phyloP scores from a whole-genome alignment of 768 basidiomycete genomes.

The Termitomyces sp. region DNA sequence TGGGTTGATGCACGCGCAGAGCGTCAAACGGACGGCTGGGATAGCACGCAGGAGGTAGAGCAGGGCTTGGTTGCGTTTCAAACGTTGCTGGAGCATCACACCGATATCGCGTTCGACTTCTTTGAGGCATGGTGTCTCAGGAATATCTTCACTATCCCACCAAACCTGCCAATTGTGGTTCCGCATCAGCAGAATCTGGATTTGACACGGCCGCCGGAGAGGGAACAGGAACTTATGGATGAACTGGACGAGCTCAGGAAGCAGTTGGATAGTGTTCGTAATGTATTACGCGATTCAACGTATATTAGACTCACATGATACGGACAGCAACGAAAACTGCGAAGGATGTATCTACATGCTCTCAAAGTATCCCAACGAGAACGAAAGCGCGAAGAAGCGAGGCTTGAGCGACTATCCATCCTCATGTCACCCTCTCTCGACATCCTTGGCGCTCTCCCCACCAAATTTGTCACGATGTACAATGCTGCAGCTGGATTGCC shows the following conservation, averaged over 20 bases:
- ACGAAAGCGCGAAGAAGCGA: conserved; percentile 39
- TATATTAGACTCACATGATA: not conserved
- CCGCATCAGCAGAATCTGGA: conserved; percentile 75
- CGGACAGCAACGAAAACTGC: conserved; percentile 59
- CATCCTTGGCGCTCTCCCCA: conserved; percentile 32
- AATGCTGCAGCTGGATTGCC: conserved; percentile 44
- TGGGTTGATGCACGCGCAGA: conserved; percentile 67
- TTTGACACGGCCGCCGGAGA: conserved; percentile 51
- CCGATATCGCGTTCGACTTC: conserved; percentile 87
- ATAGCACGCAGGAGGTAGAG: conserved; percentile 63
- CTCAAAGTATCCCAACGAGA: conserved; percentile 40
- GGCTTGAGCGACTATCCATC: conserved; percentile 35
- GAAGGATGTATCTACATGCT: conserved; percentile 49
- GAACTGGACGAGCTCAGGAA: conserved; percentile 64
- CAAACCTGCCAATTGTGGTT: conserved; percentile 62
- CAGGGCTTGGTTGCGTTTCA: conserved; percentile 84
- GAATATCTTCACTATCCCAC: conserved; percentile 78
- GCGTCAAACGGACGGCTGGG: conserved; percentile 38
- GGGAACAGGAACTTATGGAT: conserved; percentile 54
- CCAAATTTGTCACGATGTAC: conserved; percentile 39
- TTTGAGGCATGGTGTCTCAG: conserved; percentile 87
- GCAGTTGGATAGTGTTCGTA: conserved; percentile 64
- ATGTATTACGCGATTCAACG: not conserved
- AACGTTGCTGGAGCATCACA: conserved; percentile 81
- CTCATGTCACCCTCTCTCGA: conserved; percentile 35